phyloP scores from a whole-genome alignment of 2,329 filamentous ascomycete genomes.

The Coccinonectria pachysandricola region DNA sequence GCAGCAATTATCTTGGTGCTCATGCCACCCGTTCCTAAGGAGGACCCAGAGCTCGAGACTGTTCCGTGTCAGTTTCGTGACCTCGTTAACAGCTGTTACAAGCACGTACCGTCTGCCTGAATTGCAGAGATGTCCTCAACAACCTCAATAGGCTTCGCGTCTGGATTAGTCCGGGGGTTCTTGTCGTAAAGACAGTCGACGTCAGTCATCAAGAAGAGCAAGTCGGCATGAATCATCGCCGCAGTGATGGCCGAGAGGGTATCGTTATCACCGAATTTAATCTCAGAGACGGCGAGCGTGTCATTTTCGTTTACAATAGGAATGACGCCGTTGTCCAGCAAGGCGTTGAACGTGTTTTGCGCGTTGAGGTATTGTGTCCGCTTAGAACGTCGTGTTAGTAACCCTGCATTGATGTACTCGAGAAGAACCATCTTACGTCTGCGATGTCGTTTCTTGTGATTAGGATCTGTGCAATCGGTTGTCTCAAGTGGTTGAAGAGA shows the following conservation, averaged over 20 bases:
- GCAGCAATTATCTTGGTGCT: conserved; percentile 94
- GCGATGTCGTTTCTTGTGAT: conserved; percentile 94
- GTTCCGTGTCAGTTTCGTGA: too few relatives aligned
- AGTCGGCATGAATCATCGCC: conserved; percentile 93
- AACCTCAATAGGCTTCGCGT: conserved; percentile 83
- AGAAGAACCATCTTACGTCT: conserved; percentile 47
- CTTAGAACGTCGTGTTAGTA: conserved; percentile 36
- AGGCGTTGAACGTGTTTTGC: conserved; percentile 84
- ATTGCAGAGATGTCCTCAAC: conserved; percentile 80
- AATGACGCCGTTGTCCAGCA: conserved; percentile 90
- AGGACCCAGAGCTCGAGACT: conserved; percentile 83
- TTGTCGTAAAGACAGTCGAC: conserved; percentile 96
- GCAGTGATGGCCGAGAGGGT: conserved; percentile 93
- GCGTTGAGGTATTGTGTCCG: conserved; percentile 92
- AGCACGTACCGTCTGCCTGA: conserved; percentile 63
- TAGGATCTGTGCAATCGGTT: conserved; percentile 90
- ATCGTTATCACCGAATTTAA: conserved; percentile 99
- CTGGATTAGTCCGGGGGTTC: conserved; percentile 76
- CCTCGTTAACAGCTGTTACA: too few relatives aligned
- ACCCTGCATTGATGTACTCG: too few relatives aligned
- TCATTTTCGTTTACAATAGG: conserved; percentile 99
- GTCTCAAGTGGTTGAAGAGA: conserved; percentile 74
- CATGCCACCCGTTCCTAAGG: conserved; percentile 92
- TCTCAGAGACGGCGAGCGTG: conserved; percentile 91
- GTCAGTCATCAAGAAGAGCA: conserved; percentile 97